These are phyloP conservation scores for Tolypocladium cylindrosporum DNA, from an alignment of 2,329 filamentous ascomycete species.

Conservation along the genomic window DNA sequence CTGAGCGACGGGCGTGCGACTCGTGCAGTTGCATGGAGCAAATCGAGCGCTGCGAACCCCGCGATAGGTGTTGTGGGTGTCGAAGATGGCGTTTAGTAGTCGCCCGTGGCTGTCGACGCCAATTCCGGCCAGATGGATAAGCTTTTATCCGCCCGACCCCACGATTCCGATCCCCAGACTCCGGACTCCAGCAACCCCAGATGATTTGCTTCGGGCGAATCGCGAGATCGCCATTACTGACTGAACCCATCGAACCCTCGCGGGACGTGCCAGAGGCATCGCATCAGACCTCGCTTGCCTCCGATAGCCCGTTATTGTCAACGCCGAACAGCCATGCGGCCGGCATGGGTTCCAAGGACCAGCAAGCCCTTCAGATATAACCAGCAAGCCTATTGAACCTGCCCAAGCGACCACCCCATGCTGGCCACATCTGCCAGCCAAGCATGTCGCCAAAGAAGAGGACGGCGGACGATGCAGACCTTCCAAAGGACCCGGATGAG, in stretches of 20 bases:
- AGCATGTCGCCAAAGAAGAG: slow-evolving; percentile 30
- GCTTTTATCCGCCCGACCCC: slow-evolving; percentile 9
- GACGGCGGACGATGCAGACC: slow-evolving; percentile 6
- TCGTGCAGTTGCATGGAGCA: not conserved
- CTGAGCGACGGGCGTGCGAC: not conserved
- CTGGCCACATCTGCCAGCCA: not conserved
- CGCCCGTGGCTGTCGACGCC: too few relatives aligned
- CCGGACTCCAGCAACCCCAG: not conserved
- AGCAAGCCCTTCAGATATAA: not conserved
- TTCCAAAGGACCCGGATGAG: not conserved
- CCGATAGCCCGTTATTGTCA: not conserved
- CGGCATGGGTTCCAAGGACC: not conserved
- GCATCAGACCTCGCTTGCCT: not conserved
- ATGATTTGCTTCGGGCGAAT: not conserved
- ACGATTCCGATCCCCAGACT: not conserved
- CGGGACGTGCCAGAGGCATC: too few relatives aligned
- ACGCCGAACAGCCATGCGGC: not conserved
- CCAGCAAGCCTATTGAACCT: not conserved
- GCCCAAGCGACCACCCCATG: not conserved
- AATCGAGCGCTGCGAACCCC: not conserved
- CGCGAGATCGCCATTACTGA: not conserved
- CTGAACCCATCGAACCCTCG: not conserved
- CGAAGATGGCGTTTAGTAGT: not conserved
- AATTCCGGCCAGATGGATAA: slow-evolving; percentile 4
- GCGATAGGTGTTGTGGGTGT: not conserved